phyloP scores from a whole-genome alignment of 2,329 filamentous ascomycete species.

The Hypomyces rosellus region DNA sequence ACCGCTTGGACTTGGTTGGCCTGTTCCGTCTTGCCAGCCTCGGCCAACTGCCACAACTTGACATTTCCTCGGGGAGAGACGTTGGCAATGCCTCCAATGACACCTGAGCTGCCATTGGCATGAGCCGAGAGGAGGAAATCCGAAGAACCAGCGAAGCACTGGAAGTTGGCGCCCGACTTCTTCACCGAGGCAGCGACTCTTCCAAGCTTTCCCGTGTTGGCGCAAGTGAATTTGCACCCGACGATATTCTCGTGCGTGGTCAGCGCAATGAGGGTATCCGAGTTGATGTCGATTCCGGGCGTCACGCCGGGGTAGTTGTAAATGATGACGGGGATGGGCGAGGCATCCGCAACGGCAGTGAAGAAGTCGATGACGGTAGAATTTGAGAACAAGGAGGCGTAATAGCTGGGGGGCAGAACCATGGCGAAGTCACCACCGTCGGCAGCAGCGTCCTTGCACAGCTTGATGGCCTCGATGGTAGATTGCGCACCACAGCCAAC shows the following conservation, averaged over 20 bases:
- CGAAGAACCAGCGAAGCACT: conserved; percentile 66
- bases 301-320: conserved; percentile 65
- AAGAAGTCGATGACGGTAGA: conserved; percentile 59
- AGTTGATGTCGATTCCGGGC: conserved; percentile 57
- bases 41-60: conserved; percentile 53
- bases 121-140: conserved; percentile 67
- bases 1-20: conserved; percentile 59
- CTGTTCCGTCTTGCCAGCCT: conserved; percentile 49
- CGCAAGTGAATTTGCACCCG: conserved; percentile 64
- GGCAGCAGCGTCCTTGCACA: conserved; percentile 61
- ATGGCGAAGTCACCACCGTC: conserved; percentile 70
- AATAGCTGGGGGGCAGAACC: conserved; percentile 71
- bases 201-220: conserved; percentile 64
- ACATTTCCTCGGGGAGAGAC: conserved; percentile 62
- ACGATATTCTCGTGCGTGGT: conserved; percentile 59
- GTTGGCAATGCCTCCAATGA: conserved; percentile 67
- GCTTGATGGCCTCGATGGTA: conserved; percentile 63
- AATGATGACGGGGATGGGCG: conserved; percentile 59
- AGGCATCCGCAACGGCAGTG: conserved; percentile 54
- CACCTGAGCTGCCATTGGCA: conserved; percentile 61
- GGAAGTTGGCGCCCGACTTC: conserved; percentile 53
- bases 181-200: conserved; percentile 43
- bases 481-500: conserved; percentile 71
- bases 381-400: conserved; percentile 58
- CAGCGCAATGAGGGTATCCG: conserved; percentile 54